Evolutionary conservation across 2,329 filamentous ascomycete genomes (phyloP).

Genomic region (Fusarium sambucinum): DNA sequence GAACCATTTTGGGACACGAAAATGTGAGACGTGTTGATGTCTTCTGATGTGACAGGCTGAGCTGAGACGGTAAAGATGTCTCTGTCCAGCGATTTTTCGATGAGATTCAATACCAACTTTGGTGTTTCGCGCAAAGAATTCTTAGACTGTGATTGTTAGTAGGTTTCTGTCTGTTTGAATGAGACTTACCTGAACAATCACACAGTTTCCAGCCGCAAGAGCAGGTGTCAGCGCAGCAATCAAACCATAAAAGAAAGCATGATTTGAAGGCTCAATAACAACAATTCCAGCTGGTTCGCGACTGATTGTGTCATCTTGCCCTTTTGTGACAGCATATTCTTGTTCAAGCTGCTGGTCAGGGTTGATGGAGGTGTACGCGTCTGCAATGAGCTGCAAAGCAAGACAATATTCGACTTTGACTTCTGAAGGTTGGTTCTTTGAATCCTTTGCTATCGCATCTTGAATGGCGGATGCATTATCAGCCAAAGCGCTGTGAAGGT

Average conservation of each 20-base stretch:
- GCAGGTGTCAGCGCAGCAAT: constrained; percentile 32
- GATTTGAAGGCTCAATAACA: constrained; percentile 33
- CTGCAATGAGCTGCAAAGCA: constrained; percentile 31
- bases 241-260: constrained; percentile 39
- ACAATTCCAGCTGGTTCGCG: constrained; percentile 36
- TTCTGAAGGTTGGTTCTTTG: constrained; percentile 28
- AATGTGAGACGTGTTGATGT: constrained; percentile 19
- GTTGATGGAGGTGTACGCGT: constrained; percentile 30
- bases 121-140: constrained; percentile 24
- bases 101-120: constrained; percentile 2
- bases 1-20: constrained; percentile 20
- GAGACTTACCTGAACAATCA: constrained; percentile 30
- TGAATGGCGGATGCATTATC: constrained; percentile 32
- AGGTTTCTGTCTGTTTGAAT: too few relatives aligned
- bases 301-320: constrained; percentile 19
- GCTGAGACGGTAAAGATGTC: constrained; percentile 21
- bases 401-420: constrained; percentile 43
- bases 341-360: constrained; percentile 23
- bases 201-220: constrained; percentile 34
- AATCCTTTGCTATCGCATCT: constrained; percentile 40
- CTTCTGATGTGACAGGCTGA: background rate
- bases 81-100: constrained; percentile 20
- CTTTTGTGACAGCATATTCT: constrained; percentile 33
- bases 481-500: constrained; percentile 22
- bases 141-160: background rate